A percentile compares a stretch with the other conserved stretches of the same genome.
These are phyloP conservation scores for Sphaerobolus stellatus DNA, from an alignment of 1,284 basidiomycete genomes.

Conservation along the genomic window DNA sequence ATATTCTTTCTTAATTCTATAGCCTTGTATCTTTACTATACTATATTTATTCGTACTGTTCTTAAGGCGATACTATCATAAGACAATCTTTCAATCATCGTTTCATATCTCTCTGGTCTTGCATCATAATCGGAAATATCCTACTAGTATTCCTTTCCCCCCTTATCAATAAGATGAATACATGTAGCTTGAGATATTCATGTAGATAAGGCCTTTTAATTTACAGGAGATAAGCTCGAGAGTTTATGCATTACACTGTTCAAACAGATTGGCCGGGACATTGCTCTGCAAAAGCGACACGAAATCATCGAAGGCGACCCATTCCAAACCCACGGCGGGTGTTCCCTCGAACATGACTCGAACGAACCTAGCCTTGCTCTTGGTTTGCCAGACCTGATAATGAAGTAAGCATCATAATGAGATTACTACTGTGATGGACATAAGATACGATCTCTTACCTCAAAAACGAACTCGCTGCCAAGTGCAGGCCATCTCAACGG, in stretches of 20 bases:
- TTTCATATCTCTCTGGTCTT: no score
- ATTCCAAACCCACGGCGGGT: slow-evolving; percentile 37
- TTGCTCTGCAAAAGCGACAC: slow-evolving; percentile 35
- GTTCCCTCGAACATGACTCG: slow-evolving; percentile 49
- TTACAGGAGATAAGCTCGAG: background rate
- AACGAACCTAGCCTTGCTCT: slow-evolving; percentile 34
- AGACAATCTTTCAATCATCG: no score
- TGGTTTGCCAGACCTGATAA: slow-evolving; percentile 42
- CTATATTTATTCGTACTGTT: no score
- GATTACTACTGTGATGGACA: background rate
- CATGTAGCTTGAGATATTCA: no score
- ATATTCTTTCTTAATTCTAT: no score
- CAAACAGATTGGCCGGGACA: slow-evolving; percentile 39
- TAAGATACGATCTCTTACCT: slow-evolving; percentile 33
- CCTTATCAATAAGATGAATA: no score
- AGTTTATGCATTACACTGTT: slow-evolving; percentile 19
- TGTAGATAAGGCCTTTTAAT: no score
- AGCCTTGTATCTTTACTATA: no score
- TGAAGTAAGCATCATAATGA: background rate
- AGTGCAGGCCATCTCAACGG: slow-evolving; percentile 50
- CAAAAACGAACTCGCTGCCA: slow-evolving; percentile 51
- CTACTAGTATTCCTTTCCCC: no score
- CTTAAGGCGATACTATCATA: no score
- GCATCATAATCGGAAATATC: no score
- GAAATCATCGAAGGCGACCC: slow-evolving; percentile 40